phyloP scores from a whole-genome alignment of 2,329 filamentous ascomycete species.

The Ophiocordyceps australis region DNA sequence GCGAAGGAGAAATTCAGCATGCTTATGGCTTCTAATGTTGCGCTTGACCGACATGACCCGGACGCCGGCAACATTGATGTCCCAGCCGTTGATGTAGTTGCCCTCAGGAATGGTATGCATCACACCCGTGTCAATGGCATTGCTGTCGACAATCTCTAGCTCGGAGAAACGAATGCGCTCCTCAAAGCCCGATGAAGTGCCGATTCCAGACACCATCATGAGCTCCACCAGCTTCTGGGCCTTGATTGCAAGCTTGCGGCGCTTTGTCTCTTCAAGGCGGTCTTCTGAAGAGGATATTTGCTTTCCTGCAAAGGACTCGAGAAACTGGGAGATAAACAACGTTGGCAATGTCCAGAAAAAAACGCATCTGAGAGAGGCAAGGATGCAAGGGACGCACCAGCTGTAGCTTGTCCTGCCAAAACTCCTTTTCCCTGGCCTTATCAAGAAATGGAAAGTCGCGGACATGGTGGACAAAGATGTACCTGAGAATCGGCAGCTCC shows the following conservation, averaged over 20 bases:
- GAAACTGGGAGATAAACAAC: constrained; percentile 47
- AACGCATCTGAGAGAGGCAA: neutral
- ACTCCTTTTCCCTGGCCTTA: constrained; percentile 94
- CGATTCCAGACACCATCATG: constrained; percentile 98
- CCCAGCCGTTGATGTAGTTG: constrained; percentile 88
- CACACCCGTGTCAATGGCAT: constrained; percentile 80
- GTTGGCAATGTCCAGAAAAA: constrained; percentile 1
- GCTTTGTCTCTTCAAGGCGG: constrained; percentile 86
- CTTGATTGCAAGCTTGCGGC: constrained; percentile 80
- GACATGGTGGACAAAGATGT: constrained; percentile 96
- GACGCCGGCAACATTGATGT: constrained; percentile 86
- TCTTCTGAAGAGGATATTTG: constrained; percentile 96
- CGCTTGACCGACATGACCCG: constrained; percentile 65
- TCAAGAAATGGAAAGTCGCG: constrained; percentile 96
- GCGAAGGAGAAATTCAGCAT: constrained; percentile 83
- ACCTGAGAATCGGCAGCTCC: constrained; percentile 80
- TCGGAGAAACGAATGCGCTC: constrained; percentile 94
- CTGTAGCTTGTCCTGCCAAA: constrained; percentile 97
- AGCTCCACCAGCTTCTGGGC: constrained; percentile 90
- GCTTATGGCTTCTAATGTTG: constrained; percentile 76
- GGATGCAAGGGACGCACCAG: constrained; percentile 39
- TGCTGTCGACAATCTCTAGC: constrained; percentile 87
- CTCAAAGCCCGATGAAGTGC: constrained; percentile 91
- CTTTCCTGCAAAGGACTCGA: constrained; percentile 94
- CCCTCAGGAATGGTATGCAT: constrained; percentile 79